These are phyloP conservation scores for Adansonia grandidieri DNA, from an alignment of 441 rosid species.

Conservation along the genomic window DNA sequence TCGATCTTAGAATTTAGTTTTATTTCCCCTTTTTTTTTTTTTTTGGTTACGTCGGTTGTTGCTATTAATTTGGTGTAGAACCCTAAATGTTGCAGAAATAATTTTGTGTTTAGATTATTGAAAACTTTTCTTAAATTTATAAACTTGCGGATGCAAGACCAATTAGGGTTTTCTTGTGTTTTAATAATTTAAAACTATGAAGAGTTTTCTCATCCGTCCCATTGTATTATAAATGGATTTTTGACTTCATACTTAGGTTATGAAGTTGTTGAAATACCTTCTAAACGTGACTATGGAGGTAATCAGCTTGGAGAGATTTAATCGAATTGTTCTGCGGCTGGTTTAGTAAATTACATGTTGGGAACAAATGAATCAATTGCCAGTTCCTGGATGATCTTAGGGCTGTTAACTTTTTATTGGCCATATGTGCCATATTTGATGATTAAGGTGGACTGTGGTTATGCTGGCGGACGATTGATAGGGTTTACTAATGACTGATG, in stretches of 20 bases:
- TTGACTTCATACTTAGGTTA: neutral
- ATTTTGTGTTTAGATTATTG: slow-evolving; percentile 1
- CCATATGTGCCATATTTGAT: too few relatives aligned
- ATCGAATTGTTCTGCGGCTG: neutral
- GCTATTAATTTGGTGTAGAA: neutral
- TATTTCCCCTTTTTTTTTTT: neutral
- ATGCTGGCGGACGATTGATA: neutral
- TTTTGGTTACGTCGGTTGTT: neutral
- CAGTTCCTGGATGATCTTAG: neutral
- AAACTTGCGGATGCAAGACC: neutral
- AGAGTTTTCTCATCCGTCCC: neutral
- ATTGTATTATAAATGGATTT: neutral
- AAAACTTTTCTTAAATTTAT: neutral
- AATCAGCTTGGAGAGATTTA: neutral
- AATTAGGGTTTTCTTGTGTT: neutral
- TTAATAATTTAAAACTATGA: neutral
- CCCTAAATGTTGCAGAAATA: neutral
- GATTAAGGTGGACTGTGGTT: too few relatives aligned
- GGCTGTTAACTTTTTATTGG: neutral
- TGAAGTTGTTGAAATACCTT: neutral
- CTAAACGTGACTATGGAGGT: neutral
- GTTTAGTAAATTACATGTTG: neutral
- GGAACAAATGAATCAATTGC: neutral
- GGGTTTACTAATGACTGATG: neutral
- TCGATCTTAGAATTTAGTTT: neutral